These are phyloP conservation scores for Entamoeba nuttalli DNA, from an alignment of 208 protist species.

Conservation along the genomic window DNA sequence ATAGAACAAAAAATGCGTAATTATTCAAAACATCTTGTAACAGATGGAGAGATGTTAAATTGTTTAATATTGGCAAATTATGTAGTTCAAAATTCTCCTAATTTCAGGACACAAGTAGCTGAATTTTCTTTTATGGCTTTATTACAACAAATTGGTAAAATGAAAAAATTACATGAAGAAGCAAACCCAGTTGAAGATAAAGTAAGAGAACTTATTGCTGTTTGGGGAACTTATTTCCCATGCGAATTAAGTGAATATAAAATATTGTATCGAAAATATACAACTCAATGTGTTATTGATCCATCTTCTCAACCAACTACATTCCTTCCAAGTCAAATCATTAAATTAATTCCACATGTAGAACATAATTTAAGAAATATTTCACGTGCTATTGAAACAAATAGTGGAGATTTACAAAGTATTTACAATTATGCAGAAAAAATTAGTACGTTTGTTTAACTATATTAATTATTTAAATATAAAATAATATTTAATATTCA, in stretches of 20 bases:
- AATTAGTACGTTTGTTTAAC: too few species aligned
- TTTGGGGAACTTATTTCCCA: neutral
- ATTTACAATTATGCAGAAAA: neutral
- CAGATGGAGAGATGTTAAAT: neutral
- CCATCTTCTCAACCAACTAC: neutral
- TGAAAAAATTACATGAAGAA: neutral
- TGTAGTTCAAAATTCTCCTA: neutral
- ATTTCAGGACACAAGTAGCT: neutral
- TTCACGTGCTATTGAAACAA: neutral
- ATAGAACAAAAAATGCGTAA: neutral
- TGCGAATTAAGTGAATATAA: neutral
- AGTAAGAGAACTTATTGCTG: neutral
- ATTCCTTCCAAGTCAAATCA: neutral
- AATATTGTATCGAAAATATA: neutral
- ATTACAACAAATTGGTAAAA: neutral
- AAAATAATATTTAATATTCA: too few species aligned
- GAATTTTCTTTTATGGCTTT: neutral
- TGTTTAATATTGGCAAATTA: neutral
- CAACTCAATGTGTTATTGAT: neutral
- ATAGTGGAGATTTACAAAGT: neutral
- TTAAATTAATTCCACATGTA: neutral
- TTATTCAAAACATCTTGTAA: neutral
- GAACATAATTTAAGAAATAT: neutral
- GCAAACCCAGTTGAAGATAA: neutral
- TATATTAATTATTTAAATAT: too few species aligned